Evolutionary conservation across 2,329 filamentous ascomycete genomes (phyloP), one percentile per base, ranked within the genome.

Genomic region (Penicillium crustosum): DNA sequence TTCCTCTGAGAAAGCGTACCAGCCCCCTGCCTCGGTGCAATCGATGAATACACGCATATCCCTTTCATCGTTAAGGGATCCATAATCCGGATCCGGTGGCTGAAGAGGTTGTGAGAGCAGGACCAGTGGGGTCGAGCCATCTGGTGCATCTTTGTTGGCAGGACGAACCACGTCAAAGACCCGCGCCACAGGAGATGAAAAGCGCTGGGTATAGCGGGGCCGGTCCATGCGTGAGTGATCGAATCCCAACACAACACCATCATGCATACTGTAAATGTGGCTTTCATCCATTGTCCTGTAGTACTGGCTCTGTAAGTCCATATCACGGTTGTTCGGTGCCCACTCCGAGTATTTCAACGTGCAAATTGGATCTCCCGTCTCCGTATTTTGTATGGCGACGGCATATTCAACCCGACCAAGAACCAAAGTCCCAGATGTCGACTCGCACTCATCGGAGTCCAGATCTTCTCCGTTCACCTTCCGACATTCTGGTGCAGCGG

Each of bases 311-410:
- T 91, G 87, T 7, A 99, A 85, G 71, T 99, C 94, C 62, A 85
- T 85, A 74, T 99, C 93, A 60, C 88, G 90, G 58, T 89, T 95
- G 74, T 99, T 99, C 15, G 93, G 90, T 0, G 87, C 88, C 94
- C 94, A 99, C 73, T 99, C 94, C 12, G 91, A 89, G 71, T 95
- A 99, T 64, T 87, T 93, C 65, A 99, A 85, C 0, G 91, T 96
- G 68, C 92, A 96, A 61, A 99, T 89, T 8, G 86, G 85, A 58
- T 88, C 85, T 1, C 89, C 88, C 4, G 86, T 87, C 65, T 89
- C 84, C 44, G 83, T 84, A 59, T 90, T 88, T 63, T 92, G 89
- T 44, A 99, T 95, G 55, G 84, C 86, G 59, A 99, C 88, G 6
- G 86, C 93, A 75, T 99, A 99, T 73, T 97, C 92, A 39, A 91